phyloP scores from a whole-genome alignment of 106 monocot genomes.

The Platanthera guangdongensis region DNA sequence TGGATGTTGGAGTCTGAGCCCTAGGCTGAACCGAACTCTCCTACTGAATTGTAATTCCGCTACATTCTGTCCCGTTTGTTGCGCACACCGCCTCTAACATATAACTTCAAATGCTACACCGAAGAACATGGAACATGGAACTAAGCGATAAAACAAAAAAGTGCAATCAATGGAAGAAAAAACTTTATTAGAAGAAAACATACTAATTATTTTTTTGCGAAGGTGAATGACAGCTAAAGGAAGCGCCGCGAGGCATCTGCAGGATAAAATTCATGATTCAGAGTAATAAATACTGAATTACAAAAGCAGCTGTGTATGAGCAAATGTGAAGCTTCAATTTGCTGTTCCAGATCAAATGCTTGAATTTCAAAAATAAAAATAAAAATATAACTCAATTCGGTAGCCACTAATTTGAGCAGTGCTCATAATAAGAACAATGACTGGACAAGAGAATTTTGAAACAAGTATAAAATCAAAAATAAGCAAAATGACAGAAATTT shows the following conservation, averaged over 20 bases:
- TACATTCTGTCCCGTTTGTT: neutral
- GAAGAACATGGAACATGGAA: neutral
- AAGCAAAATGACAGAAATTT: too few species aligned
- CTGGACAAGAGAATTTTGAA: neutral
- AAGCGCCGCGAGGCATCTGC: slow-evolving; percentile 15
- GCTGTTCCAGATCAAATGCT: neutral
- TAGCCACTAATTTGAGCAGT: neutral
- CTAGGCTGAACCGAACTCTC: too few species aligned
- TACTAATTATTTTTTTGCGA: slow-evolving; percentile 14
- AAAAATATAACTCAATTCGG: neutral
- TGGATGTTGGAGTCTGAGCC: too few species aligned
- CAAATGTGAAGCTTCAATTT: neutral
- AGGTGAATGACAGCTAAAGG: slow-evolving; percentile 6
- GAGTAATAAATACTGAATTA: neutral
- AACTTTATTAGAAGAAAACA: slow-evolving; percentile 14
- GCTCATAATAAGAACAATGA: neutral
- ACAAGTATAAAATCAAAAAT: neutral
- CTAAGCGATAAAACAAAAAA: neutral
- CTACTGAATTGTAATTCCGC: neutral
- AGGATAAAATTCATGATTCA: slow-evolving; percentile 17
- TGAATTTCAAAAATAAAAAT: neutral
- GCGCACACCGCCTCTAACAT: neutral
- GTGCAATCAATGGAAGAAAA: neutral
- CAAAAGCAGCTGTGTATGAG: neutral
- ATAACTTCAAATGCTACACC: neutral